Conservation (phyloP, 2,329 filamentous ascomycete species). For the Geosmithia putterillii region DNA sequence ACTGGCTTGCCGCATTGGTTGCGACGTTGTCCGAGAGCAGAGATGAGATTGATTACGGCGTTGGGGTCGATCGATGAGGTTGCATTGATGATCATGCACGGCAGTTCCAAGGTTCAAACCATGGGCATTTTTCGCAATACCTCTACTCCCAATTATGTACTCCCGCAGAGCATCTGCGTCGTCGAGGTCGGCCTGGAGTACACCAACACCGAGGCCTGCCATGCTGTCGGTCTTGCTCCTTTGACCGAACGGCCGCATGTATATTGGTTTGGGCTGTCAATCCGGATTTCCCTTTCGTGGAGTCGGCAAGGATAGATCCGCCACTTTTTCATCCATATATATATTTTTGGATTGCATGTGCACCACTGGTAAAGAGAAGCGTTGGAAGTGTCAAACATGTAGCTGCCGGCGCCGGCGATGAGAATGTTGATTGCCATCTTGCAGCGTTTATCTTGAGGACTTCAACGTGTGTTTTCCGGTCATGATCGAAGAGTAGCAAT, state of each 20-base stretch:
- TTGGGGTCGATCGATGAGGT: conserved; percentile 15
- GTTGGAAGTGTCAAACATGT: conserved; percentile 11
- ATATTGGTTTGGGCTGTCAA: conserved; percentile 7
- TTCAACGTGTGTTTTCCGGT: too few relatives aligned
- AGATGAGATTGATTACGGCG: conserved; percentile 15
- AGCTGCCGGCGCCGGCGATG: conserved; percentile 21
- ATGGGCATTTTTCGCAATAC: conserved; percentile 8
- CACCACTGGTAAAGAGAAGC: neutral
- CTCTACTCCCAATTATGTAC: conserved; percentile 3
- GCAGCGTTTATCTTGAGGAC: too few relatives aligned
- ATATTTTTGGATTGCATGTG: neutral
- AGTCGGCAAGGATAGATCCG: conserved; percentile 20
- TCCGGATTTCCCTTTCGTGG: conserved; percentile 9
- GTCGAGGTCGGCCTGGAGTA: conserved; percentile 14
- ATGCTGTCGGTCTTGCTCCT: conserved; percentile 18
- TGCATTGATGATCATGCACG: conserved; percentile 21
- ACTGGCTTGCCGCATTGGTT: conserved; percentile 10
- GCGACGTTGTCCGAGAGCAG: conserved; percentile 16
- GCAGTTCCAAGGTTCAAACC: conserved; percentile 15
- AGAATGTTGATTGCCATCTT: conserved; percentile 12
- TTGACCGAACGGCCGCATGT: conserved; percentile 16
- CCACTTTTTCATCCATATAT: conserved; percentile 10
- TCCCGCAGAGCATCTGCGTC: conserved; percentile 9
- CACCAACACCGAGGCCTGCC: conserved; percentile 10
- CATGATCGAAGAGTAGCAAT: too few relatives aligned